phyloP scores from a whole-genome alignment of 2,329 filamentous ascomycete genomes.

The Aureobasidium namibiae region DNA sequence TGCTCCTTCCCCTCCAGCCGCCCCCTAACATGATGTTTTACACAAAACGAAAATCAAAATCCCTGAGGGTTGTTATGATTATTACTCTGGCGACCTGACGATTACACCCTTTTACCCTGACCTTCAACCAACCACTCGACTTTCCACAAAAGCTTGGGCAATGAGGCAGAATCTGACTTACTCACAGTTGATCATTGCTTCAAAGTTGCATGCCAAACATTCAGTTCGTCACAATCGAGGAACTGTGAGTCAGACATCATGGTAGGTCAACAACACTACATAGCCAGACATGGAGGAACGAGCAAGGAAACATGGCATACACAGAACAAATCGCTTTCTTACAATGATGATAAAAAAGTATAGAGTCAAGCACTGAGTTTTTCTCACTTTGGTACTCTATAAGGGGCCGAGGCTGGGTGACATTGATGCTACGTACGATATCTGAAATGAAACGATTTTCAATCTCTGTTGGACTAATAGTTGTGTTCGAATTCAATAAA shows the following conservation, averaged over 20 bases:
- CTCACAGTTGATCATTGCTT: background rate
- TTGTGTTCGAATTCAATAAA: too few species aligned
- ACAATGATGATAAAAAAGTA: background rate
- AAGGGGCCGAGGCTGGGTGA: background rate
- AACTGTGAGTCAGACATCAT: too few species aligned
- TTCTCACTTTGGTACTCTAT: background rate
- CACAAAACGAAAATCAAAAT: conserved; percentile 13
- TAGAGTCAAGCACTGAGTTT: background rate
- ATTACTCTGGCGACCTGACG: background rate
- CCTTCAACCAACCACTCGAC: background rate
- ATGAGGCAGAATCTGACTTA: background rate
- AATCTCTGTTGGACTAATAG: too few species aligned
- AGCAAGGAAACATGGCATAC: too few species aligned
- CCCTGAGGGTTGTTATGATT: conserved; percentile 3
- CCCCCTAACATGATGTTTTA: conserved; percentile 1
- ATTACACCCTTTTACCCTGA: conserved; percentile 11
- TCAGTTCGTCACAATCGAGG: background rate
- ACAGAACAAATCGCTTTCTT: background rate
- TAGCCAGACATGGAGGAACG: too few species aligned
- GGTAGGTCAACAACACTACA: too few species aligned
- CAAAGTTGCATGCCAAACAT: background rate
- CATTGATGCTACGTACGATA: background rate
- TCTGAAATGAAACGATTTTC: background rate
- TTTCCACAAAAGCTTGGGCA: background rate
- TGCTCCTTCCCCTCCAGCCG: background rate